These are phyloP conservation scores for Heliosperma pusillum DNA, from an alignment of 148 eudicot species.

Conservation along the genomic window DNA sequence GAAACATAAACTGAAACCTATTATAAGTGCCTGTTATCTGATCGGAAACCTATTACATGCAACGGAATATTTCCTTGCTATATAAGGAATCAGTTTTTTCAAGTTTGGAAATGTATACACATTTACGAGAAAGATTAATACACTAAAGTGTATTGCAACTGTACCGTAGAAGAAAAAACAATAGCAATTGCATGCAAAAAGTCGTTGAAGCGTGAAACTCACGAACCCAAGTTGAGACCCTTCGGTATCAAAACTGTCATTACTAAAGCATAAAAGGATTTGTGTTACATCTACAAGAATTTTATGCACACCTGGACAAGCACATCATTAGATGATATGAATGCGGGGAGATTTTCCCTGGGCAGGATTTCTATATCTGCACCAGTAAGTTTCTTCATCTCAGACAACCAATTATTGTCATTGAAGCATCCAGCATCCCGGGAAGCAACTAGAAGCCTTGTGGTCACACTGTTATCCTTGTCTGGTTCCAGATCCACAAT, in stretches of 20 bases:
- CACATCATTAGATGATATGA: conserved; percentile 54
- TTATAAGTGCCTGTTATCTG: neutral
- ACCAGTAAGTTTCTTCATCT: conserved; percentile 65
- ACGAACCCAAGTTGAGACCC: no score
- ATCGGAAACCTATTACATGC: neutral
- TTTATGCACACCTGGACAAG: conserved; percentile 66
- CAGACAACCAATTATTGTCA: conserved; percentile 53
- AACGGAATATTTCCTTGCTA: neutral
- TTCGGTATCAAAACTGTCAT: neutral
- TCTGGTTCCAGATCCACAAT: conserved; percentile 77
- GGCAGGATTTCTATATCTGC: conserved; percentile 75
- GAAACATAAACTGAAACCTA: neutral
- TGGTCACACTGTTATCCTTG: conserved; percentile 76
- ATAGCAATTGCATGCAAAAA: neutral
- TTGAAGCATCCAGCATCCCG: conserved; percentile 63
- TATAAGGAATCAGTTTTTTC: neutral
- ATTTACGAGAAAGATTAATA: neutral
- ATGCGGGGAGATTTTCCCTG: conserved; percentile 62
- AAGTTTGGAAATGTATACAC: neutral
- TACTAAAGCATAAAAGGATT: conserved; percentile 3
- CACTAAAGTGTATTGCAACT: neutral
- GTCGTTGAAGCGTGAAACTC: neutral
- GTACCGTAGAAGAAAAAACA: neutral
- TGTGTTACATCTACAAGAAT: neutral
- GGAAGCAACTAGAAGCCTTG: conserved; percentile 70